A percentile compares a stretch with the other conserved stretches of the same genome.
Evolutionary conservation across 192 early-diverging fungal species (phyloP).

Genomic region (Backusella tuberculispora): DNA sequence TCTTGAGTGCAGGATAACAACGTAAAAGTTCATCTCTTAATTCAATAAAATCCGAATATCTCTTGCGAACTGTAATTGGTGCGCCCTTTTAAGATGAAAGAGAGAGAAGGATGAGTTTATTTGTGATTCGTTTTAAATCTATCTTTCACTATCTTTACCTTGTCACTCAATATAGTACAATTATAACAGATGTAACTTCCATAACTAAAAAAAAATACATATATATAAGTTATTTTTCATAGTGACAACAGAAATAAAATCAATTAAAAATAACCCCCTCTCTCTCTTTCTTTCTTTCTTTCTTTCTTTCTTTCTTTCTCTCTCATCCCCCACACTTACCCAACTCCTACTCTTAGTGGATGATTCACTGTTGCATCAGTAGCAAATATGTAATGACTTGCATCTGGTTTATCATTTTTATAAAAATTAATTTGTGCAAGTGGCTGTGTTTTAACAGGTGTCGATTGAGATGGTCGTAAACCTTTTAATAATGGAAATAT

Average conservation of each 20-base stretch:
- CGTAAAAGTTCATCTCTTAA: slow-evolving; percentile 44
- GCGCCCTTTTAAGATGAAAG: slow-evolving; percentile 23
- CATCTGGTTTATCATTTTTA: slow-evolving; percentile 24
- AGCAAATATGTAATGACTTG: slow-evolving; percentile 30
- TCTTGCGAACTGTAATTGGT: slow-evolving; percentile 46
- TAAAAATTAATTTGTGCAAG: slow-evolving; percentile 36
- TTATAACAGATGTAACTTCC: slow-evolving; percentile 50
- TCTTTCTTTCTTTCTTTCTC: not conserved
- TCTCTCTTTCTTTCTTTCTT: too few species aligned
- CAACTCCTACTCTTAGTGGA: slow-evolving; percentile 44
- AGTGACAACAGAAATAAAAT: too few species aligned
- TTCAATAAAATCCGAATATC: slow-evolving; percentile 55
- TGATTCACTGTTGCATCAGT: slow-evolving; percentile 44
- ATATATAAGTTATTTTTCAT: not conserved
- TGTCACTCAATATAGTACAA: slow-evolving; percentile 44
- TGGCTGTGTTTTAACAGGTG: slow-evolving; percentile 22
- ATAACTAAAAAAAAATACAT: slow-evolving; percentile 26
- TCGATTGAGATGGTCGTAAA: slow-evolving; percentile 17
- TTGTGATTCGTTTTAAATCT: not conserved
- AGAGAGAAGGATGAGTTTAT: not conserved
- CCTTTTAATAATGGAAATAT: slow-evolving; percentile 22
- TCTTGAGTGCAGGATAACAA: slow-evolving; percentile 41
- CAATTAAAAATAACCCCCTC: too few species aligned
- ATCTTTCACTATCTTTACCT: slow-evolving; percentile 30
- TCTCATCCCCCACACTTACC: not conserved